These are phyloP conservation scores for Hibiscus trionum DNA, from an alignment of 345 rosid genomes.

Conservation along the genomic window DNA sequence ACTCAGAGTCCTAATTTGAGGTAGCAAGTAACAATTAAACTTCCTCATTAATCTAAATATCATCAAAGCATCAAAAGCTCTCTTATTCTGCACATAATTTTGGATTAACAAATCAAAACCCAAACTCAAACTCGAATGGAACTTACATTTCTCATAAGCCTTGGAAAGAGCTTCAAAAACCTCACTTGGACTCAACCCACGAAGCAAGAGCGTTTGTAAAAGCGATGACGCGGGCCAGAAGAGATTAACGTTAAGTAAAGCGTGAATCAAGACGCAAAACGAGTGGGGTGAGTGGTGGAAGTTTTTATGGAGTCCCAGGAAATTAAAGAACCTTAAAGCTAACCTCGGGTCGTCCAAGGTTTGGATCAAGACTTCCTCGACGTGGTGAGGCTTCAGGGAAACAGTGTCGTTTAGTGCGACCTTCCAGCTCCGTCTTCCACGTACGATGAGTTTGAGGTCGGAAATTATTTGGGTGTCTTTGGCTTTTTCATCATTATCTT, in stretches of 20 bases:
- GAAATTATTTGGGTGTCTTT: slow-evolving; percentile 40
- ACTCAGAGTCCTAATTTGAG: slow-evolving; percentile 68
- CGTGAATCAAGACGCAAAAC: slow-evolving; percentile 71
- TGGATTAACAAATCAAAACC: slow-evolving; percentile 87
- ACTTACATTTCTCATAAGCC: slow-evolving; percentile 36
- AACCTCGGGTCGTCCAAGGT: slow-evolving; percentile 67
- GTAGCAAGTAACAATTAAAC: slow-evolving; percentile 32
- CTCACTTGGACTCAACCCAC: slow-evolving; percentile 46
- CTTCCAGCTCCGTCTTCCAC: slow-evolving; percentile 69
- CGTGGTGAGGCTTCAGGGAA: slow-evolving; percentile 47
- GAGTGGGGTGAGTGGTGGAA: slow-evolving; percentile 65
- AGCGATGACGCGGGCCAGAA: slow-evolving; percentile 94
- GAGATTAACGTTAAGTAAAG: slow-evolving; percentile 41
- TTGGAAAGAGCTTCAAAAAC: slow-evolving; percentile 42
- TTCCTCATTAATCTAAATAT: slow-evolving; percentile 58
- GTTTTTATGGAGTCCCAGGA: slow-evolving; percentile 68
- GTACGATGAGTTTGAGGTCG: slow-evolving; percentile 40
- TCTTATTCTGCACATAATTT: slow-evolving; percentile 53
- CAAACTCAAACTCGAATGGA: slow-evolving; percentile 47
- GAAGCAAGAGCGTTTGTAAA: slow-evolving; percentile 64
- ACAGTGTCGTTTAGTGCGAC: slow-evolving; percentile 39
- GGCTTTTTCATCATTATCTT: slow-evolving; percentile 29
- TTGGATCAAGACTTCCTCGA: slow-evolving; percentile 53
- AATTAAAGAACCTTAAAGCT: slow-evolving; percentile 78
- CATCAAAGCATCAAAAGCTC: slow-evolving; percentile 41